These are phyloP conservation scores for Euryodendron excelsum DNA, from an alignment of 148 eudicot genomes.

Conservation along the genomic window DNA sequence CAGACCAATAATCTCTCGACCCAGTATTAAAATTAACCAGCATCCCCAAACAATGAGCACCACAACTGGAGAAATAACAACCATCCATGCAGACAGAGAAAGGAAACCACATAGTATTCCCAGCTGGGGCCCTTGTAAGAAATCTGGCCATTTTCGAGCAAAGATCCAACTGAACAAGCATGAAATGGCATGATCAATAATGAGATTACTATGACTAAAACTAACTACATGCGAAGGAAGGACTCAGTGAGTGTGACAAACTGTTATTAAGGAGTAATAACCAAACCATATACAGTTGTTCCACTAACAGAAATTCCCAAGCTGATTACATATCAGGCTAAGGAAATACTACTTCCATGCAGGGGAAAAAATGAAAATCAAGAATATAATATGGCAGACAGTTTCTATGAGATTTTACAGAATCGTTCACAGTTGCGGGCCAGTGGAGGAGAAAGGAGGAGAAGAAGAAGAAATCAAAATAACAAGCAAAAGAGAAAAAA, in stretches of 20 bases:
- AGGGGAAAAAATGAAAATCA: background rate
- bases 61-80: conserved; percentile 73
- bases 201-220: background rate
- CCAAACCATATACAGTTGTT: background rate
- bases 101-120: conserved; percentile 64
- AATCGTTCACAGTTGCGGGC: background rate
- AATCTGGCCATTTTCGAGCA: conserved; percentile 88
- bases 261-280: background rate
- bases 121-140: conserved; percentile 76
- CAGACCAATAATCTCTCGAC: conserved; percentile 79
- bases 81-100: conserved; percentile 63
- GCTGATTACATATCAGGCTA: background rate
- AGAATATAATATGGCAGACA: background rate
- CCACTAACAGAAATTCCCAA: background rate
- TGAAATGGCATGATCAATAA: conserved; percentile 11
- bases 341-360: background rate
- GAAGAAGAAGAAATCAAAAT: background rate
- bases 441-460: background rate
- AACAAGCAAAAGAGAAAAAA: background rate
- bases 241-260: background rate
- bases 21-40: conserved; percentile 68
- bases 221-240: conserved; percentile 7
- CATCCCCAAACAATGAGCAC: conserved; percentile 78
- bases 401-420: background rate
- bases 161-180: conserved; percentile 80